phyloP scores from a whole-genome alignment of 2,329 filamentous ascomycete genomes.

The Penicillium sp. region DNA sequence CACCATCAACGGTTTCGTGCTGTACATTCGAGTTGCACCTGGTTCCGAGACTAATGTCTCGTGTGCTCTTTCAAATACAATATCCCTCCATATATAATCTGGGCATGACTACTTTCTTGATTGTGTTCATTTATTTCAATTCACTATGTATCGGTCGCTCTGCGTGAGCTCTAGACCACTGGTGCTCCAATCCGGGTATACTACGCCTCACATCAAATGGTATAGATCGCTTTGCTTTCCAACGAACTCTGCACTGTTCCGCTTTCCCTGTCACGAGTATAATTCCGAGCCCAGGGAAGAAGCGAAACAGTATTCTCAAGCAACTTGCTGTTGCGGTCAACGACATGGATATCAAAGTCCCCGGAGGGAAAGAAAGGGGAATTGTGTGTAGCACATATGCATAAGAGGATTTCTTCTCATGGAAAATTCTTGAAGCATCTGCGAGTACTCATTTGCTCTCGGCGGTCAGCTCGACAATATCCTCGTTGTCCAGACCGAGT shows the following conservation, averaged over 20 bases:
- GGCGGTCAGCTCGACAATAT: constrained; percentile 47
- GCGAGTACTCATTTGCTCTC: constrained; percentile 10
- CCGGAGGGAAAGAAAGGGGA: constrained; percentile 6
- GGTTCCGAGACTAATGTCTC: background rate
- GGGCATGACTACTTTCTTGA: background rate
- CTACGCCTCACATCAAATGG: background rate
- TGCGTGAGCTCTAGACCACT: background rate
- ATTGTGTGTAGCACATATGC: constrained; percentile 1
- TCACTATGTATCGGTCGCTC: background rate
- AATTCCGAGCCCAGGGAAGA: background rate
- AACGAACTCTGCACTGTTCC: background rate
- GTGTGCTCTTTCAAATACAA: background rate
- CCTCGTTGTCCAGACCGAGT: constrained; percentile 53
- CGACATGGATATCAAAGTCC: constrained; percentile 5
- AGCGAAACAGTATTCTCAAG: background rate
- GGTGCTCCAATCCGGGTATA: background rate
- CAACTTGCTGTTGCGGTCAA: background rate
- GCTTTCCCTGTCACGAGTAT: background rate
- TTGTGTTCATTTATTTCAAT: background rate
- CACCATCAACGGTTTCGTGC: constrained; percentile 11
- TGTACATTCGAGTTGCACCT: constrained; percentile 5
- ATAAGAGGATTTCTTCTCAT: background rate
- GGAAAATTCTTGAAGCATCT: background rate
- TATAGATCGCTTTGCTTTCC: background rate
- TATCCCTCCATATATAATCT: background rate